Conservation (phyloP, 2,329 filamentous ascomycete species). For the Hymenoscyphus fructigenus region DNA sequence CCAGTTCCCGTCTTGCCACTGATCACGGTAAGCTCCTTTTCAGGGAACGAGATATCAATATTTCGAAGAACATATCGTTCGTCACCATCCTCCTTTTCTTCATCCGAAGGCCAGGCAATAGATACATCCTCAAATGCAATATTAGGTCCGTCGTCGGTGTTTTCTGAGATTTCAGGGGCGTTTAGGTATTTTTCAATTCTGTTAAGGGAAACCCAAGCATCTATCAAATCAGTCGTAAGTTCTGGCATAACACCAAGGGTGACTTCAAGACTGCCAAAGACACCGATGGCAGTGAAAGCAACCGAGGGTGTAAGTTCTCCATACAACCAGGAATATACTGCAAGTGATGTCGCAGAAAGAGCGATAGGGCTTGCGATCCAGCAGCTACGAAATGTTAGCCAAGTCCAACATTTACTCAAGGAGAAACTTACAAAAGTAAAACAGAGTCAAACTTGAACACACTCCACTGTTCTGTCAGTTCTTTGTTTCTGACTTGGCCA, state of each 20-base stretch:
- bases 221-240: slow-evolving; percentile 66
- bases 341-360: slow-evolving; percentile 68
- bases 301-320: slow-evolving; percentile 67
- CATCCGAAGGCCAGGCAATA: slow-evolving; percentile 73
- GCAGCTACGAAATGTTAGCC: slow-evolving; percentile 42
- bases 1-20: slow-evolving; percentile 77
- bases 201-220: slow-evolving; percentile 70
- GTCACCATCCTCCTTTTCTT: slow-evolving; percentile 55
- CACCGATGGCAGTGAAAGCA: slow-evolving; percentile 74
- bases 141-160: slow-evolving; percentile 54
- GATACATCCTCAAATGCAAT: slow-evolving; percentile 67
- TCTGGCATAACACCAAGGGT: slow-evolving; percentile 72
- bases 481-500: slow-evolving; percentile 60
- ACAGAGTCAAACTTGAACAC: slow-evolving; percentile 55
- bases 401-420: neutral
- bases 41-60: slow-evolving; percentile 65
- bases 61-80: slow-evolving; percentile 65
- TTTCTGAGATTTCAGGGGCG: slow-evolving; percentile 60
- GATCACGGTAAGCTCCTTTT: slow-evolving; percentile 68
- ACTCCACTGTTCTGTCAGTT: slow-evolving; percentile 65
- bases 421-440: slow-evolving; percentile 47
- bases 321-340: slow-evolving; percentile 64
- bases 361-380: slow-evolving; percentile 75
- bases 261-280: slow-evolving; percentile 73
- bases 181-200: slow-evolving; percentile 71